Evolutionary conservation across 305 asterid genomes (phyloP).

Genomic region (Striga hermonthica): DNA sequence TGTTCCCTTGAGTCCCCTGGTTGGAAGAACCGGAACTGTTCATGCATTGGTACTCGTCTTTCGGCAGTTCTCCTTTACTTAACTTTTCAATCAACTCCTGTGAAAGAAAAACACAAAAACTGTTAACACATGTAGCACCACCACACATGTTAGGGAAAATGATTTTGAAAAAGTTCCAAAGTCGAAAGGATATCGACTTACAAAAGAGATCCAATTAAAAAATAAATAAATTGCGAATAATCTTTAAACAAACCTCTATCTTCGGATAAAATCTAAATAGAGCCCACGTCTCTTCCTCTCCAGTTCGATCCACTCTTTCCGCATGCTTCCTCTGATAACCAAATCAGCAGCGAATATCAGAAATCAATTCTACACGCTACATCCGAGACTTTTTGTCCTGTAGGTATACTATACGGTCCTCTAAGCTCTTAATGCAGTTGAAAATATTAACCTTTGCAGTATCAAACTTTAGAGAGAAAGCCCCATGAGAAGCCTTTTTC

Average conservation of each 20-base stretch:
- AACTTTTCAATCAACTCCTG: constrained; percentile 86
- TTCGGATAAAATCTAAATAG: constrained; percentile 86
- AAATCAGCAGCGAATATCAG: constrained; percentile 41
- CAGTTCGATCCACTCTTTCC: constrained; percentile 83
- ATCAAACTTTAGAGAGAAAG: constrained; percentile 92
- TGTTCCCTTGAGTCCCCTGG: constrained; percentile 24
- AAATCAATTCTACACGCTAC: constrained; percentile 29
- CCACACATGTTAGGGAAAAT: neutral
- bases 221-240: constrained; percentile 26
- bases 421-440: constrained; percentile 19
- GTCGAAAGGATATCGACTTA: too few species aligned
- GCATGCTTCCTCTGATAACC: constrained; percentile 69
- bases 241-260: constrained; percentile 66
- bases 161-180: neutral
- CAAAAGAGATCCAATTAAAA: too few species aligned
- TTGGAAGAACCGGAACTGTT: constrained; percentile 44
- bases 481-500: constrained; percentile 57
- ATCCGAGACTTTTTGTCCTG: constrained; percentile 4
- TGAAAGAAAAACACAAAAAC: constrained; percentile 29
- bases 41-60: constrained; percentile 78
- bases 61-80: constrained; percentile 69
- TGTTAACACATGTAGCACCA: neutral
- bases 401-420: neutral
- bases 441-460: constrained; percentile 61
- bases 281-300: constrained; percentile 92